Evolutionary conservation across 257 asterid genomes (phyloP), one percentile per base, ranked within the genome.

Genomic region (Solanum tacnaense): DNA sequence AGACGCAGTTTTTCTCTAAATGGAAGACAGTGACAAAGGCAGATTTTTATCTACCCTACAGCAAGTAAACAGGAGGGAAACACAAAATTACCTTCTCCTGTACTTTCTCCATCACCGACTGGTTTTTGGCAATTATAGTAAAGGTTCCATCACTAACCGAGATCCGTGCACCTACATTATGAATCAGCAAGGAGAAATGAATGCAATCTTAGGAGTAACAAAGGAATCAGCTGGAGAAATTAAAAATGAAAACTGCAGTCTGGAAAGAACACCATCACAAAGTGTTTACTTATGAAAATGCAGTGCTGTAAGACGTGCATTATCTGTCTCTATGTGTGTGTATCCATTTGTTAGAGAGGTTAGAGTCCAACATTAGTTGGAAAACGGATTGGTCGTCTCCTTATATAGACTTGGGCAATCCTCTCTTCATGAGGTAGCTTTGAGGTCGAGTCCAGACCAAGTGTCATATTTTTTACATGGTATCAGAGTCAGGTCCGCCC

Each of bases 41-140:
- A 72, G 15, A 34, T 72, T 3, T 41, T 41, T 41, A 34, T 72
- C 81, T 72, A 16, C 20, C 27, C 82, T 35, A 73, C 7, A 20
- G 81, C 46, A 73, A 34, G 29, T 34, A 73, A 32, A 35, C 46
- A 73, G 2, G n/a, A 73, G 29, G 13, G 49, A 20, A 73, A 10
- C 16, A 83, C 81, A 71, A 21, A 73, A 35, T 75, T 88, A 97
- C 99, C 98, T 93, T 95, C 87, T 95, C 98, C 92, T 90, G 91
- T 93, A 94, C 89, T 92, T 92, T 97, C 88, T 97, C 96, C 95
- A 96, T 58, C 34, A 93, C 93, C 41, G 91, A 75, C 87, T 94
- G 96, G 89, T 94, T 97, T 92, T 95, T 97, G 86, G 99, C 98
- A 89, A 93, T 94, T 84, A 96, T 49, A 9, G 98, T 93, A 87